Evolutionary conservation across 768 basidiomycete genomes (phyloP).

Genomic region (Termitomyces sp.): DNA sequence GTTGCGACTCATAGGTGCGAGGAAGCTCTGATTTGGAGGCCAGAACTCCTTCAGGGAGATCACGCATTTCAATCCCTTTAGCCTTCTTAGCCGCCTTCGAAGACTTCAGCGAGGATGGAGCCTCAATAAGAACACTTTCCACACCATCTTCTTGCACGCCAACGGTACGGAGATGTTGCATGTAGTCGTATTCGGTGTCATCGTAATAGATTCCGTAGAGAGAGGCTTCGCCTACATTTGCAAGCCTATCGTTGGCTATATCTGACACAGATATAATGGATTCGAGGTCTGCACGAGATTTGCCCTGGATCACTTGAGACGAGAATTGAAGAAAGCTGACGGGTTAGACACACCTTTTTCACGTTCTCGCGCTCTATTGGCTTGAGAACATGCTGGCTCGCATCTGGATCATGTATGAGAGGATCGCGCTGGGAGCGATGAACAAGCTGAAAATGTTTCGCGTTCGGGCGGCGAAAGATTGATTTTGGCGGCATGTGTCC

Average conservation of each 20-base stretch:
- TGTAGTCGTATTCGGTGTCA: conserved; percentile 96
- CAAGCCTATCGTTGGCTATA: conserved; percentile 37
- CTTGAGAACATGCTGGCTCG: conserved; percentile 85
- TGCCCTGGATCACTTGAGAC: conserved; percentile 45
- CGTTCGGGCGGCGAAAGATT: conserved; percentile 84
- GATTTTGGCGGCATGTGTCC: conserved; percentile 70
- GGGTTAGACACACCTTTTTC: conserved; percentile 44
- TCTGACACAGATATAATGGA: conserved; percentile 42
- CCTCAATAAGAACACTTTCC: conserved; percentile 77
- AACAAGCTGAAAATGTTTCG: conserved; percentile 94
- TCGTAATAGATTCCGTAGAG: conserved; percentile 91
- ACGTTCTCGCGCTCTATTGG: conserved; percentile 67
- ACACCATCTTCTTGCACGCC: conserved; percentile 76
- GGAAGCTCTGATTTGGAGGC: conserved; percentile 74
- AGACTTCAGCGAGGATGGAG: conserved; percentile 40
- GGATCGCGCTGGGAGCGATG: conserved; percentile 96
- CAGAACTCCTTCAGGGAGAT: conserved; percentile 65
- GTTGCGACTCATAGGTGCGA: conserved; percentile 67
- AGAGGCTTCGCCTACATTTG: conserved; percentile 81
- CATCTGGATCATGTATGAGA: conserved; percentile 88
- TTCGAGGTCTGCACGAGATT: conserved; percentile 80
- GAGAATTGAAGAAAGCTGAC: conserved; percentile 8
- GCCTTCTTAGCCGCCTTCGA: conserved; percentile 24
- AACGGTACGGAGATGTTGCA: conserved; percentile 87
- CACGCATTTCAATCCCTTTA: conserved; percentile 36